Conservation (phyloP, 2,329 filamentous ascomycete genomes). For the Zymoseptoria brevis region DNA sequence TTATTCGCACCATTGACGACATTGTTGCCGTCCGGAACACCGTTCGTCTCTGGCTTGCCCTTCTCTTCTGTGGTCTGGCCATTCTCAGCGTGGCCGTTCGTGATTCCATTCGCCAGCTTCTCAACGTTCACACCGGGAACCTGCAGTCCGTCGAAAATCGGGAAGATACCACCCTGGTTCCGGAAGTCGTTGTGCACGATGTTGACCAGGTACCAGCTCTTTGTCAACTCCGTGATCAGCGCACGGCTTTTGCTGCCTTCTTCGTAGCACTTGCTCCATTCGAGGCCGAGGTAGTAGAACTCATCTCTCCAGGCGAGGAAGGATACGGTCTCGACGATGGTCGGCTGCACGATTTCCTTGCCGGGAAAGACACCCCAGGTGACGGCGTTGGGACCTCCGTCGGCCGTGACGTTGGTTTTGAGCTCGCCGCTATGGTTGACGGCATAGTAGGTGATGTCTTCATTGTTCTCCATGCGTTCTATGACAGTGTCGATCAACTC, state of each 20-base stretch:
- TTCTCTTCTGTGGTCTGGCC: not conserved
- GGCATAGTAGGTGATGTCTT: conserved; percentile 87
- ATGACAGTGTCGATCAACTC: conserved; percentile 70
- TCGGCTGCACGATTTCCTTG: conserved; percentile 98
- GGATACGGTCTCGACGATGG: conserved; percentile 96
- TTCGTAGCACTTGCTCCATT: conserved; percentile 91
- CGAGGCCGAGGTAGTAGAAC: conserved; percentile 81
- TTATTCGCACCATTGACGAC: conserved; percentile 24
- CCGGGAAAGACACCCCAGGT: conserved; percentile 99
- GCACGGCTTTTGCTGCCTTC: conserved; percentile 66
- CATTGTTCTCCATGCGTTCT: conserved; percentile 65
- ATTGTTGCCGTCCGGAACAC: conserved; percentile 25
- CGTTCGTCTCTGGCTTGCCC: conserved; percentile 21
- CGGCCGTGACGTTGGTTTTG: conserved; percentile 73
- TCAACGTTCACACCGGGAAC: conserved; percentile 54
- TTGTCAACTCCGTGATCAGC: conserved; percentile 75
- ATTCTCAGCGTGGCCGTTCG: conserved; percentile 4
- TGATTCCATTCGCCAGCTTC: conserved; percentile 3
- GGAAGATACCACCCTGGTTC: conserved; percentile 69
- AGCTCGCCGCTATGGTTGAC: conserved; percentile 77
- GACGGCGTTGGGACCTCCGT: conserved; percentile 83
- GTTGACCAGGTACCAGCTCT: conserved; percentile 88
- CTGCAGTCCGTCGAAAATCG: conserved; percentile 70
- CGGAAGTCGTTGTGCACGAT: conserved; percentile 99
- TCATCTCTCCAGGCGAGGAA: conserved; percentile 99